Evolutionary conservation across 306 rosid species (phyloP).

Genomic region (Trichosanthes cucumerina): DNA sequence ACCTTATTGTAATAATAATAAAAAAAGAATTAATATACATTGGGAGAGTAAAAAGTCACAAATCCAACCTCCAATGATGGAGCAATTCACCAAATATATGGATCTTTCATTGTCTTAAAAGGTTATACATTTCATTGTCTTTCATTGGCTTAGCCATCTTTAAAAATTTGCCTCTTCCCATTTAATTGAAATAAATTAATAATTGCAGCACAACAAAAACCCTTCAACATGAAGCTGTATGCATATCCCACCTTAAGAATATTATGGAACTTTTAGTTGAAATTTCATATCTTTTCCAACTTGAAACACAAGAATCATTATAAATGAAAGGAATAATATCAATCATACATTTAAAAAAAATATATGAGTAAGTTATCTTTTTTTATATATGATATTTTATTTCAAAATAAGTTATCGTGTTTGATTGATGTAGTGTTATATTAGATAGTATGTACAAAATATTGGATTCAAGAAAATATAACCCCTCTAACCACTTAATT

Average conservation of each 20-base stretch:
- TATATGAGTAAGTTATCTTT: neutral
- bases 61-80: neutral
- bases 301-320: neutral
- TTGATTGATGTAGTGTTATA: neutral
- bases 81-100: constrained; percentile 3
- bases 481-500: neutral
- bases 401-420: no score
- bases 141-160: neutral
- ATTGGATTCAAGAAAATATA: neutral
- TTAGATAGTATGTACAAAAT: neutral
- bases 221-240: neutral
- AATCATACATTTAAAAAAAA: neutral
- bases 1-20: no score
- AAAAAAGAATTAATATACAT: neutral
- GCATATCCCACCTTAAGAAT: neutral
- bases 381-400: neutral
- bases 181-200: neutral
- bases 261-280: neutral
- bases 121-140: neutral
- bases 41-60: neutral
- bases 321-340: neutral
- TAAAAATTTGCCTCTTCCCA: neutral
- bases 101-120: neutral
- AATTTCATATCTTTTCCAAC: neutral
- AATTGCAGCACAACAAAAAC: neutral